Evolutionary conservation across 768 basidiomycete genomes (phyloP), one percentile per base, ranked within the genome.

Genomic region (Lactifluus subvellereus): DNA sequence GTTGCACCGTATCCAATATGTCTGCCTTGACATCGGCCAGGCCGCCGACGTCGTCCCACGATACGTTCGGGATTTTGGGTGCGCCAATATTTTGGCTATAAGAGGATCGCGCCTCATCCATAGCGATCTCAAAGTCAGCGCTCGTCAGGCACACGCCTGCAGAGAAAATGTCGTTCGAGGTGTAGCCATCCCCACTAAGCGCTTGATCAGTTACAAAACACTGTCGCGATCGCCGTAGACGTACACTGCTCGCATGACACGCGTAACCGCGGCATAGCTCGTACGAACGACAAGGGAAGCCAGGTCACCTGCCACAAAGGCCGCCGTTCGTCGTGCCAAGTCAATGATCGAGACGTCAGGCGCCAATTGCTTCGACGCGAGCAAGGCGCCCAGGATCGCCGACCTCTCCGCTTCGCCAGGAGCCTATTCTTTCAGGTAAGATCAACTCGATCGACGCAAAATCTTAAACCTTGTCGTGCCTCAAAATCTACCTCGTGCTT

Each of bases 41-140:
- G 4, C 97, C 97, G 32, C 97, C 97, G 13, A 99, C 89, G 72
- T 99, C 97, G 72, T 98, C 94, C 97, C 97, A 99, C 0, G 88
- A 82, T 0, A 99, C 94, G 66, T 81, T 88, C 1, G 97, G 97
- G 40, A 99, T 99, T 68, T 89, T 94, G 0, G 97, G 97, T 30
- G 94, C 93, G n/a, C 95, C 96, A 63, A 98, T 96, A 70, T 83
- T 92, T 71, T 94, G 91, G 8, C 91, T 89, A 73, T 95, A 95
- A 0, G 88, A 82, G 10, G 82, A 76, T 58, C 94, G 79, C 13
- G 89, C 88, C 64, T 85, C 82, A 13, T 79, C 78, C 20, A 98
- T 78, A 0, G 92, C 93, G 16, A 67, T 60, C 4, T 87, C 82
- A 68, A 98, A 87, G 70, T 98, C 93, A 47, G 77, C 77, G 0